Conservation (phyloP, 2,329 filamentous ascomycete genomes). For the Colletotrichum gloeosporioides region DNA sequence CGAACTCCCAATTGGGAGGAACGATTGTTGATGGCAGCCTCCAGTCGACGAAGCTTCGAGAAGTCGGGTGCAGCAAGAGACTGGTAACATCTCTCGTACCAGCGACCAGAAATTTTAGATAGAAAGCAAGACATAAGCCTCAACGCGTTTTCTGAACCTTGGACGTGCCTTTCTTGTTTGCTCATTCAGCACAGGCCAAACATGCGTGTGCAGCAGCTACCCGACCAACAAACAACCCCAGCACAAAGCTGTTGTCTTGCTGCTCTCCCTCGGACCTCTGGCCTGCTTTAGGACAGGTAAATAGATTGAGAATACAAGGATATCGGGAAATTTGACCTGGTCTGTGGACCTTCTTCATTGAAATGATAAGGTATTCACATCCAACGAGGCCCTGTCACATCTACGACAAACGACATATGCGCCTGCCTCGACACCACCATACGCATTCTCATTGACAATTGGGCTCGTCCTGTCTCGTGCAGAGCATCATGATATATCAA, state of each 20-base stretch:
- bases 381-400: not conserved
- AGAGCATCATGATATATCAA: not conserved
- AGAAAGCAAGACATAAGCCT: not conserved
- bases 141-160: fast-evolving
- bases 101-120: fast-evolving
- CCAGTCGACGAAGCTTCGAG: not conserved
- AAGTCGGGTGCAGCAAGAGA: not conserved
- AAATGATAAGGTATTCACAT: not conserved
- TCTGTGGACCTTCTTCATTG: not conserved
- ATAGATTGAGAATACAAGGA: fast-evolving
- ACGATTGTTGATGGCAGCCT: not conserved
- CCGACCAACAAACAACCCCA: not conserved
- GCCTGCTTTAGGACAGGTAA: not conserved
- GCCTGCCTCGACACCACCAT: not conserved
- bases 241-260: not conserved
- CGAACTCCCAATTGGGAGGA: no score
- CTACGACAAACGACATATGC: not conserved
- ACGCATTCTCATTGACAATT: not conserved
- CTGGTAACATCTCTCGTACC: not conserved
- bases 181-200: not conserved
- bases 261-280: no score
- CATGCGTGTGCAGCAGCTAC: not conserved
- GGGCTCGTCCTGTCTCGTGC: not conserved
- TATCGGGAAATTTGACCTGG: not conserved
- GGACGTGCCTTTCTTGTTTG: not conserved